Base-by-base conservation (phyloP, 1,139 yeast species). In the Debaryomyces psychrophilus region DNA sequence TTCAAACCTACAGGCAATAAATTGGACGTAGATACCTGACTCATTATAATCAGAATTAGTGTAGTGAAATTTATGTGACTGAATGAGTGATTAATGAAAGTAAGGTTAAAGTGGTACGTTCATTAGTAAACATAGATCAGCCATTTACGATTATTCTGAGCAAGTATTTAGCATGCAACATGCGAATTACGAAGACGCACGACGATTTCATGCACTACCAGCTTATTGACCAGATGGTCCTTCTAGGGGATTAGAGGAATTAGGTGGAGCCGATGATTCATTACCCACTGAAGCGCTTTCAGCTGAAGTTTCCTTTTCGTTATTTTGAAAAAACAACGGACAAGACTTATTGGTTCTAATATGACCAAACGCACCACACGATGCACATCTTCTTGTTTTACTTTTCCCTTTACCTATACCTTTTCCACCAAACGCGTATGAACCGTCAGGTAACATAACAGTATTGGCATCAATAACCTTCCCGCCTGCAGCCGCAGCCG, bases 311-410 rank as follows among this genome's bases (percentile, higher is more conserved):
- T 34, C 35, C 22, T 37, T 37, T 9, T 37, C 47, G 42, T 59
- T 58, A 6, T 74, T 67, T 50, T 71, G 76, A 41, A 60, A 55
- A 53, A 70, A 92, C 77, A 90, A 76, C n/a, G 98, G 98, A 67
- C 98, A 92, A 1, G 89, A 71, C 62, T 86, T 86, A 64, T 90
- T 90, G 8, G 98, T 92, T 60, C 95, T 78, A 52, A 92, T 93
- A 64, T 93, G 99, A 0, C 98, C 99, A 57, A 87, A 79, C 3
- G 93, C 95, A 23, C 98, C 98, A 76, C 98, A 93, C 1, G 95
- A 87, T 4, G 95, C 90, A 69, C 98, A 93, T 59, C 90, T 80
- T 61, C 98, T 76, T 6, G 88, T 85, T 1, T 88, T 88, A 46
- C 90, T 83, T 61, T 88, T 89, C 7, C 87, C 87, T 59, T 85